Evolutionary conservation across 2,329 filamentous ascomycete genomes (phyloP).

Genomic region (Cladosporium phlei): DNA sequence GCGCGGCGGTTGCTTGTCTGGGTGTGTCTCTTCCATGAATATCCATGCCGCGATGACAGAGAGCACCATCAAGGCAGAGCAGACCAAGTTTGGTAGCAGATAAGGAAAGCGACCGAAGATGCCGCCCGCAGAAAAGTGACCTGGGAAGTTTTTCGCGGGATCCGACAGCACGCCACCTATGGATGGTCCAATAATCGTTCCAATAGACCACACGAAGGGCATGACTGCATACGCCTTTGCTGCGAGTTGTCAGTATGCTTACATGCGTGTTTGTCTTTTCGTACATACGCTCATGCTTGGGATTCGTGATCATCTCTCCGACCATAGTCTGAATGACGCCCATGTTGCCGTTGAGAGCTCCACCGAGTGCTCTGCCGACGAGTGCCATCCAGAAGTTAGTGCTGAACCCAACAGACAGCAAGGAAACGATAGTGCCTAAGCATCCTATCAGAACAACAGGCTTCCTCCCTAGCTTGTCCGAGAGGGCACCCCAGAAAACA

Average conservation of each 20-base stretch:
- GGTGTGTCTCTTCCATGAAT: constrained; percentile 82
- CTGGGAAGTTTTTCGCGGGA: constrained; percentile 69
- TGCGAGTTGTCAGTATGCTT: constrained; percentile 38
- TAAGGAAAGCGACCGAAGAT: constrained; percentile 79
- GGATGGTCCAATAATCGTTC: constrained; percentile 81
- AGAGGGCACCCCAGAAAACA: constrained; percentile 74
- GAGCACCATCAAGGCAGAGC: constrained; percentile 67
- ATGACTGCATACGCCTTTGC: constrained; percentile 81
- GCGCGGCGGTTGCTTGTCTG: constrained; percentile 63
- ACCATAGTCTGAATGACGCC: constrained; percentile 78
- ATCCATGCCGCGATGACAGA: constrained; percentile 79
- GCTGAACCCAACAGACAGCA: constrained; percentile 78
- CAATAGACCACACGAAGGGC: constrained; percentile 91
- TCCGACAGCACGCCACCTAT: constrained; percentile 84
- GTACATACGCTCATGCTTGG: constrained; percentile 66
- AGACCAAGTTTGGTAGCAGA: constrained; percentile 82
- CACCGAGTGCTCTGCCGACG: constrained; percentile 68
- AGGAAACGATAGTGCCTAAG: constrained; percentile 73
- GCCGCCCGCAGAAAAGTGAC: constrained; percentile 60
- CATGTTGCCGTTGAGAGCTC: constrained; percentile 85
- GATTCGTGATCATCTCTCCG: constrained; percentile 75
- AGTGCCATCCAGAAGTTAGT: constrained; percentile 81
- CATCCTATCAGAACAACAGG: constrained; percentile 79
- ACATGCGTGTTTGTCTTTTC: constrained; percentile 49
- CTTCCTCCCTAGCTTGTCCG: constrained; percentile 78